Evolutionary conservation across 495 filamentous ascomycete genomes (phyloP).

Genomic region (Trichoderma orchidacearum): DNA sequence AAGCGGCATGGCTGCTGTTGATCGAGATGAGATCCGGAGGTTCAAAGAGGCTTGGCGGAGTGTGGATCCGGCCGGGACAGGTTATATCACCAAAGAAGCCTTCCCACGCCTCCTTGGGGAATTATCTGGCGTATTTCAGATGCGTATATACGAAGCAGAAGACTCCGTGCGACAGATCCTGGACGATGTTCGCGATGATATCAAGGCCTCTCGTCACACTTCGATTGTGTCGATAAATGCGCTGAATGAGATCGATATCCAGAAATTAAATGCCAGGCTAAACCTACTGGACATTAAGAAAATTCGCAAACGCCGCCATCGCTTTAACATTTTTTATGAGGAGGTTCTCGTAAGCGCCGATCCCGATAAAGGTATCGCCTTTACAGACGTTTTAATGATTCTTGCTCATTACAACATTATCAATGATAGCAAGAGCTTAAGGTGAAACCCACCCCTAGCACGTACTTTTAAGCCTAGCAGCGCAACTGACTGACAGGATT

Average conservation of each 20-base stretch:
- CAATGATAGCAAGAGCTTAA: constrained; percentile 88
- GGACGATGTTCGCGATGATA: constrained; percentile 54
- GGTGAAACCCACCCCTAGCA: constrained; percentile 26
- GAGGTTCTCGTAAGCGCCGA: constrained; percentile 92
- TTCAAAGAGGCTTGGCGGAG: constrained; percentile 99
- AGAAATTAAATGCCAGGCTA: constrained; percentile 62
- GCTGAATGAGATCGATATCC: constrained; percentile 59
- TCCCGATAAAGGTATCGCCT: constrained; percentile 74
- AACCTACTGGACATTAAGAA: constrained; percentile 57
- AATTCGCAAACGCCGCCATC: constrained; percentile 56
- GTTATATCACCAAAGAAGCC: constrained; percentile 80
- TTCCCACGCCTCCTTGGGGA: constrained; percentile 86
- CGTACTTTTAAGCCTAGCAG: neutral
- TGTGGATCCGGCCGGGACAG: constrained; percentile 79
- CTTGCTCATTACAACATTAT: constrained; percentile 98
- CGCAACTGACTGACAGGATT: neutral
- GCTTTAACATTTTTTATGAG: constrained; percentile 88
- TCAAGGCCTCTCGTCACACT: constrained; percentile 39
- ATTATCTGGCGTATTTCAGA: constrained; percentile 87
- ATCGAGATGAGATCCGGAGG: constrained; percentile 79
- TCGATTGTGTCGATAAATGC: constrained; percentile 32
- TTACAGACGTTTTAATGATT: constrained; percentile 91
- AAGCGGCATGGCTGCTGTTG: constrained; percentile 70
- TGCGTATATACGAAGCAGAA: constrained; percentile 90
- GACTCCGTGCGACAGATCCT: constrained; percentile 74